A percentile compares a stretch with the other conserved stretches of the same genome.
Evolutionary conservation across 768 basidiomycete species (phyloP).

Genomic region (Amanita exitialis): DNA sequence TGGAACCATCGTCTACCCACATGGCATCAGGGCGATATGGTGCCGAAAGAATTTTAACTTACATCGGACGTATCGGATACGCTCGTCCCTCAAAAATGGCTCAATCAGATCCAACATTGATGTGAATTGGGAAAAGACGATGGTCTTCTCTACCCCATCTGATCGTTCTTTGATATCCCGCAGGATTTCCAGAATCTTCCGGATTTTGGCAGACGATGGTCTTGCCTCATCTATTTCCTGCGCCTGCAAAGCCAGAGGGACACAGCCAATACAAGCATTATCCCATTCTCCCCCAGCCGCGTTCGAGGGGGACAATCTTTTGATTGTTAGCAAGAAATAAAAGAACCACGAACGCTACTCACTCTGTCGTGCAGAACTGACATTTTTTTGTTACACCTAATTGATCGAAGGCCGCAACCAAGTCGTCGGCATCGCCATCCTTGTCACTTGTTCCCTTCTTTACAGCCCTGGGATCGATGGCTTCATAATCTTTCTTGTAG

Average conservation of each 20-base stretch:
- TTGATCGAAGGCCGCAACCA: constrained; percentile 63
- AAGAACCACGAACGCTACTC: constrained; percentile 16
- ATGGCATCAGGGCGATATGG: constrained; percentile 1
- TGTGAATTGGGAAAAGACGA: constrained; percentile 94
- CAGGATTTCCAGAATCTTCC: constrained; percentile 71
- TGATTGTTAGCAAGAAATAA: constrained; percentile 2
- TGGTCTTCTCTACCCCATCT: constrained; percentile 74
- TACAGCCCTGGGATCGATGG: constrained; percentile 54
- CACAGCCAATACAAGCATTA: constrained; percentile 53
- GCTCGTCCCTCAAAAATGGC: constrained; percentile 64
- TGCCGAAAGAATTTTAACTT: constrained; percentile 24
- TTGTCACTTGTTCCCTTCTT: constrained; percentile 39
- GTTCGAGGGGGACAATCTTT: constrained; percentile 29
- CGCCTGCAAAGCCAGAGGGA: constrained; percentile 37
- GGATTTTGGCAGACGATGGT: constrained; percentile 78
- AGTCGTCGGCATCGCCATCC: constrained; percentile 60
- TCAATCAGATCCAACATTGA: constrained; percentile 79
- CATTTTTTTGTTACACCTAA: constrained; percentile 68
- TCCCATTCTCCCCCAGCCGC: constrained; percentile 27
- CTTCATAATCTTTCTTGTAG: constrained; percentile 64
- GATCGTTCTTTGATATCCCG: constrained; percentile 49
- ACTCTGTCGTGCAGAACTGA: constrained; percentile 69
- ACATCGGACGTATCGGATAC: constrained; percentile 80
- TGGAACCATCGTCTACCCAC: constrained; percentile 77
- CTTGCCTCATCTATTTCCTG: constrained; percentile 40